phyloP scores from a whole-genome alignment of 2,329 filamentous ascomycete species.

The Zymoseptoria pseudotritici region DNA sequence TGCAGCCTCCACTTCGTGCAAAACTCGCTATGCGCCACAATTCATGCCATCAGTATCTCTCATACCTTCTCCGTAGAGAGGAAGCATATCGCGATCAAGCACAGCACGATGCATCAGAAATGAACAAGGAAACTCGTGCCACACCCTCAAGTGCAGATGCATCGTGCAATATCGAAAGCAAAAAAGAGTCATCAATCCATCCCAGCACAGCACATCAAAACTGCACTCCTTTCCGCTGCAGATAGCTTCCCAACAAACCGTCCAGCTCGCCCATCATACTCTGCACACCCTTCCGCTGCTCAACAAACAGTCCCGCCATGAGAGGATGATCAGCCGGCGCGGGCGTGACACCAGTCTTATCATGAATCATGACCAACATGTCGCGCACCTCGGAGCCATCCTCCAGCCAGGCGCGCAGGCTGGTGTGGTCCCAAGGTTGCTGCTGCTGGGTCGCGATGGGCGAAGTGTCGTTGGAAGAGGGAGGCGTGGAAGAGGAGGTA shows the following conservation, averaged over 20 bases:
- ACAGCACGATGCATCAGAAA: not conserved
- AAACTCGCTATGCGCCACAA: not conserved
- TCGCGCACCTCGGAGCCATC: slow-evolving; percentile 80
- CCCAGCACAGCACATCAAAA: slow-evolving; percentile 7
- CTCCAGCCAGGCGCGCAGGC: slow-evolving; percentile 72
- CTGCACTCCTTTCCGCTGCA: slow-evolving; percentile 21
- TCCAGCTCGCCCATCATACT: slow-evolving; percentile 89
- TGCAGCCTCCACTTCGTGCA: not conserved
- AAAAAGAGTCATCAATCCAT: not conserved
- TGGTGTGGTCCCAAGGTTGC: slow-evolving; percentile 76
- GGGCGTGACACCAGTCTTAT: slow-evolving; percentile 75
- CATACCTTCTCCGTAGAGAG: not conserved
- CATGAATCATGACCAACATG: slow-evolving; percentile 82
- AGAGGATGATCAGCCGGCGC: slow-evolving; percentile 80
- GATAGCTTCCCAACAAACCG: slow-evolving; percentile 26
- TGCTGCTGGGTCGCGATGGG: slow-evolving; percentile 39
- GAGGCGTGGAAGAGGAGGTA: slow-evolving; percentile 18
- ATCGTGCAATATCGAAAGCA: not conserved
- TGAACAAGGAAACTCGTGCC: not conserved
- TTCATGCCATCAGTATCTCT: not conserved
- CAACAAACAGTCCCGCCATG: slow-evolving; percentile 70
- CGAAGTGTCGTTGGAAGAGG: slow-evolving; percentile 16
- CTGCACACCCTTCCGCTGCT: slow-evolving; percentile 76
- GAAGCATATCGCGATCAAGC: not conserved
- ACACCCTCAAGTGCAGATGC: not conserved